Base-by-base conservation (phyloP, 2,329 filamentous ascomycete genomes). In the Aspergillus sclerotialis region DNA sequence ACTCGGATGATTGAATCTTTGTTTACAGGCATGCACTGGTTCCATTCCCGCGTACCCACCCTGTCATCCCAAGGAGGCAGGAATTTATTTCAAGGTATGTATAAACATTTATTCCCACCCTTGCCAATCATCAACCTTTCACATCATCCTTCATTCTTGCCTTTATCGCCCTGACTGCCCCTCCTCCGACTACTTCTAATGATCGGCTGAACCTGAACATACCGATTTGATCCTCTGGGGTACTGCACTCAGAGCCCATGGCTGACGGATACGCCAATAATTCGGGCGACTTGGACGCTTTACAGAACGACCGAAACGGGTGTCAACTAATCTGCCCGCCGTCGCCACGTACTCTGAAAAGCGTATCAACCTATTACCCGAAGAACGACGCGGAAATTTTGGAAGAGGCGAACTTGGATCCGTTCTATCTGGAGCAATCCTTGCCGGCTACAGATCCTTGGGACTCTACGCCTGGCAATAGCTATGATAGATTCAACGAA, bases 11-110 rank as follows among this genome's bases (percentile, higher is more conserved):
- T 45, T 32, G 19, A 23, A 39, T 42, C 50, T 58, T 53, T 62
- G 58, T 63, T 61, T 61, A 61, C 49, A 52, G 58, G 58, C 50
- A 62, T 63, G 58, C 54, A 49, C 42, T 40, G 38, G 39, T 38
- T 33, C 42, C 36, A 34, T 43, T 43, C 45, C 47, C 42, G 41
- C 46, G 44, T 52, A 58, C 53, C 55, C 52, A 53, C 55, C 48
- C 44, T 26, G 26, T 38, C 21, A 30, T 32, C 36, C 26, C 17
- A 15, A 14, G 15, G 35, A 23, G 30, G 34, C 17, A 33, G 35
- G 37, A 35, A 53, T 49, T 55, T 52, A 52, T 42, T 39, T 42
- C 27, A 35, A 31, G 33, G 30, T 35, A 27, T 53, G 46, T 61
- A 62, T 63, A 62, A 61, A 61, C 57, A 51, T 47, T 48, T 18